These are phyloP conservation scores for Durusdinium trenchii DNA, from an alignment of 73 alveolate genomes.

Conservation along the genomic window DNA sequence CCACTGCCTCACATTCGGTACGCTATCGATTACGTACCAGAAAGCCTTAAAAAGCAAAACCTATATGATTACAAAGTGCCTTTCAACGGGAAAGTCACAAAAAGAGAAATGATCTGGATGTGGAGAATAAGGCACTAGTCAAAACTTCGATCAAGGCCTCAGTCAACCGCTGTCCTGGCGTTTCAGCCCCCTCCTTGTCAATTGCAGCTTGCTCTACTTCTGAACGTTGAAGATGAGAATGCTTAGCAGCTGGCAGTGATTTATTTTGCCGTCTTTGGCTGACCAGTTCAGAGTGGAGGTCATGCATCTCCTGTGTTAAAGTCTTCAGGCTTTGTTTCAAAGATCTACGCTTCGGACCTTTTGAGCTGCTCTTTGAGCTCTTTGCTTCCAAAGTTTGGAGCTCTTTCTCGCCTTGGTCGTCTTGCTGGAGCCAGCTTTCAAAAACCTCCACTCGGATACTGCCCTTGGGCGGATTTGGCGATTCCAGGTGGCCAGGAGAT, in stretches of 20 bases:
- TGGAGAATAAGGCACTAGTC: no score
- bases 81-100: no score
- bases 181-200: slow-evolving; percentile 68
- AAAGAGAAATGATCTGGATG: no score
- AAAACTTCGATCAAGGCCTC: slow-evolving; percentile 46
- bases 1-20: no score
- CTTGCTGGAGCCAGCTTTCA: slow-evolving; percentile 71
- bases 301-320: slow-evolving; percentile 66
- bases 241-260: background rate
- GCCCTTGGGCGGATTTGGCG: background rate
- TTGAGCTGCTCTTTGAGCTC: background rate
- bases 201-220: slow-evolving; percentile 61
- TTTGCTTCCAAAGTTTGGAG: background rate
- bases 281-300: background rate
- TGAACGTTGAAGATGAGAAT: slow-evolving; percentile 22
- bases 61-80: no score
- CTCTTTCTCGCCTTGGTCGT: background rate
- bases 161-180: slow-evolving; percentile 62
- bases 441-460: background rate
- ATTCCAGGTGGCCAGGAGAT: background rate
- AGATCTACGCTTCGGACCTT: slow-evolving; percentile 70
- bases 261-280: background rate
- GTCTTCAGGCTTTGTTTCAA: slow-evolving; percentile 70
- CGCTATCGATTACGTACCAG: no score
- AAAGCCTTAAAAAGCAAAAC: no score